phyloP scores from a whole-genome alignment of 257 asterid genomes.

The Penstemon newberryi region DNA sequence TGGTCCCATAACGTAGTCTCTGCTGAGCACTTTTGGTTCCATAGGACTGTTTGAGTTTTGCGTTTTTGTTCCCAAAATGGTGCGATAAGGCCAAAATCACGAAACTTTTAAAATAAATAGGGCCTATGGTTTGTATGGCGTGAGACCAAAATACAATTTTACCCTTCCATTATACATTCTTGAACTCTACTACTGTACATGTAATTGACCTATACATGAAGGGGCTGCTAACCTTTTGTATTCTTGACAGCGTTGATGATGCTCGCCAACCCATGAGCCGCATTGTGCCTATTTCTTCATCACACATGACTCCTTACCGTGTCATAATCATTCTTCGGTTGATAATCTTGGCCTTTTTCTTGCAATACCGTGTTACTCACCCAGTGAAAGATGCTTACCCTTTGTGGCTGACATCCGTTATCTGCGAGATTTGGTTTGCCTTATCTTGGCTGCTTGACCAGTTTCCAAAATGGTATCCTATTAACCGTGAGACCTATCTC shows the following conservation, averaged over 20 bases:
- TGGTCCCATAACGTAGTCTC: no score
- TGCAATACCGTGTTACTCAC: constrained; percentile 69
- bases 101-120: no score
- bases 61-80: no score
- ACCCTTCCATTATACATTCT: no score
- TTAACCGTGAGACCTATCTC: constrained; percentile 65
- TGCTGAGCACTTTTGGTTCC: no score
- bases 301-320: constrained; percentile 65
- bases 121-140: no score
- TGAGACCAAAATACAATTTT: no score
- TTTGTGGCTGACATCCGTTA: constrained; percentile 68
- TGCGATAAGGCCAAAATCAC: no score
- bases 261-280: constrained; percentile 77
- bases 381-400: constrained; percentile 74
- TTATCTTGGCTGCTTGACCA: constrained; percentile 74
- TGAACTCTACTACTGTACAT: no score
- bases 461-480: constrained; percentile 73
- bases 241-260: constrained; percentile 62
- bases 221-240: not conserved
- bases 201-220: no score
- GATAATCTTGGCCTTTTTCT: constrained; percentile 65
- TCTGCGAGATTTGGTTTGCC: constrained; percentile 79
- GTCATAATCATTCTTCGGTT: constrained; percentile 60
- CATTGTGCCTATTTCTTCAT: constrained; percentile 55
- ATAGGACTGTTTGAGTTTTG: no score